phyloP scores from a whole-genome alignment of 1,139 yeast genomes.

The Saccharomyces hybrid region DNA sequence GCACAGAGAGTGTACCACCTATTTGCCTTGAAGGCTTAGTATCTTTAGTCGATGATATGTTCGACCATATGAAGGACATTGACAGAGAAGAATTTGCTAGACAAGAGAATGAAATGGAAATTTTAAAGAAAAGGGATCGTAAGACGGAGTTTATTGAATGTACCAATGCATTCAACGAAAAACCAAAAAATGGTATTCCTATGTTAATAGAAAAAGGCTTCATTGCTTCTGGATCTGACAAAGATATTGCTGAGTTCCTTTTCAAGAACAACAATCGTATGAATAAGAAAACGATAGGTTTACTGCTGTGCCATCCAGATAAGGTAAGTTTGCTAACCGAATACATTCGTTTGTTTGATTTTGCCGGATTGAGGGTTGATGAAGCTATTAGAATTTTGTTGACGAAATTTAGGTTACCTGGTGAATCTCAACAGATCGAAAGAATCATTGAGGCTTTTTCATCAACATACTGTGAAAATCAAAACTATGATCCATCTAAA shows the following conservation, averaged over 20 bases:
- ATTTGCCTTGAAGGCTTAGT: constrained; percentile 81
- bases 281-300: constrained; percentile 83
- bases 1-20: constrained; percentile 88
- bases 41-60: constrained; percentile 56
- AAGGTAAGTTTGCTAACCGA: constrained; percentile 52
- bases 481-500: constrained; percentile 32
- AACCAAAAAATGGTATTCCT: constrained; percentile 68
- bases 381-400: constrained; percentile 82
- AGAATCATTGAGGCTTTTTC: constrained; percentile 84
- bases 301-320: constrained; percentile 68
- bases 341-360: constrained; percentile 69
- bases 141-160: constrained; percentile 70
- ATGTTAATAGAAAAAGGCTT: constrained; percentile 57
- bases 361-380: constrained; percentile 72
- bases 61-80: constrained; percentile 42
- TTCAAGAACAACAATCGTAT: constrained; percentile 72
- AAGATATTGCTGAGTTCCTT: constrained; percentile 67
- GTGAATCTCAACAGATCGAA: constrained; percentile 95
- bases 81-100: constrained; percentile 17
- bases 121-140: constrained; percentile 41
- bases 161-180: constrained; percentile 64
- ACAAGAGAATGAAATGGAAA: constrained; percentile 10
- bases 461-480: constrained; percentile 62
- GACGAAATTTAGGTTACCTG: constrained; percentile 85
- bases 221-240: constrained; percentile 47